A percentile compares a stretch with the other conserved stretches of the same genome.
These are phyloP conservation scores for Hyparrhenia diplandra DNA, from an alignment of 176 grass and related monocot genomes.

Conservation along the genomic window DNA sequence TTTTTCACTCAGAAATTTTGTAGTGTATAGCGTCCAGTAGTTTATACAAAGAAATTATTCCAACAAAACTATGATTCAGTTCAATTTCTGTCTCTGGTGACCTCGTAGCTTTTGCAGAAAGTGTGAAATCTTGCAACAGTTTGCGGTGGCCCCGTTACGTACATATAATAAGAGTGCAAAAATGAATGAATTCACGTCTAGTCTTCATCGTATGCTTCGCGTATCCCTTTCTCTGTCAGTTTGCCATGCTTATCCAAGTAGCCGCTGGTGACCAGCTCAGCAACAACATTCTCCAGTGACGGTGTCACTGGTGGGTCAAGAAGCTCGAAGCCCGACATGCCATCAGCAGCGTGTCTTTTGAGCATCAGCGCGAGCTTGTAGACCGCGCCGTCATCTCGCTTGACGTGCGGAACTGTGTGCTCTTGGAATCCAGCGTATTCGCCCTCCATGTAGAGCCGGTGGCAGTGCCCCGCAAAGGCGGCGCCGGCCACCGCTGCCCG, in stretches of 20 bases:
- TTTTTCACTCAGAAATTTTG: conserved; percentile 8
- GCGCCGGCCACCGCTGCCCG: background rate
- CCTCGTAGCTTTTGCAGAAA: background rate
- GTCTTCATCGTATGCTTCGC: background rate
- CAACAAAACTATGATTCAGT: conserved; percentile 6
- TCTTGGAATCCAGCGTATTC: conserved; percentile 10
- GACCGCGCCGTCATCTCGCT: background rate
- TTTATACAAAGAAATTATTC: background rate
- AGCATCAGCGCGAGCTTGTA: conserved; percentile 5
- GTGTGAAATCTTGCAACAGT: background rate
- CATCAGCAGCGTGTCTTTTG: conserved; percentile 7
- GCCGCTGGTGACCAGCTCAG: background rate
- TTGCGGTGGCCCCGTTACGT: background rate
- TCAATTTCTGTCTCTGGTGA: background rate
- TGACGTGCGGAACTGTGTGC: conserved; percentile 1
- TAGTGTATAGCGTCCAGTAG: conserved; percentile 22
- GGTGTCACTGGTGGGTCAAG: background rate
- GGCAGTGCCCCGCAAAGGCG: background rate
- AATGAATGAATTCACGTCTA: background rate
- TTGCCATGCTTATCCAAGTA: conserved; percentile 11
- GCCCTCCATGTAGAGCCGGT: background rate
- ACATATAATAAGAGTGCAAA: background rate
- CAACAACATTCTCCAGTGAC: background rate
- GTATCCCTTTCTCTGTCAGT: background rate
- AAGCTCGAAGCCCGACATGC: conserved; percentile 12